Evolutionary conservation across 345 rosid species (phyloP), one percentile per base, ranked within the genome.

Genomic region (Laguncularia racemosa): DNA sequence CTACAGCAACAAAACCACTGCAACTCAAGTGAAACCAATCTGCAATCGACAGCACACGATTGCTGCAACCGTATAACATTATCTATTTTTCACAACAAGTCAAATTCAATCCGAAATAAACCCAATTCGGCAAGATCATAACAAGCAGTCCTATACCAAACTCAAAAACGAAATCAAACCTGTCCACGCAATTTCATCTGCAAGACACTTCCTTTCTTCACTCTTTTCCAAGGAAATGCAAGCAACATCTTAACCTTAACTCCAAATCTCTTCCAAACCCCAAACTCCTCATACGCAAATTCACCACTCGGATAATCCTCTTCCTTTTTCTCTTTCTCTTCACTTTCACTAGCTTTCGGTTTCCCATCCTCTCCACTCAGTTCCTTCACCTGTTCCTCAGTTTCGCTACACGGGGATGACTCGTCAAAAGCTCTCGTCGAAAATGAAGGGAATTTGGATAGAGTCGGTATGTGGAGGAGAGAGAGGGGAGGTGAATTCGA

Each of bases 151-250:
- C 18, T 13, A 50, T 7, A 1, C 13, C 20, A 12, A 50, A 50
- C 4, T 12, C 3, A 26, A 16, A 44, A 52, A 28, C 3, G 44
- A 14, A 20, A 18, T 47, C 28, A 58, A 70, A 92, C 98, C 96
- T 92, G 93, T 82, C 98, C 98, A 6, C 98, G 95, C 67, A 92
- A 61, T 71, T 78, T 89, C 89, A 92, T 73, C 13, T 80, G 80
- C 57, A 89, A 74, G 59, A 92, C 95, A 21, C 89, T 86, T 69
- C 93, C 93, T 58, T 86, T 84, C 4, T 86, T 83, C 61, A 92
- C 83, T 46, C 98, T 89, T 55, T 84, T 79, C 98, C 98, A 89
- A 20, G 96, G 96, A 55, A 66, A 81, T 15, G 98, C 95, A 58
- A 89, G 6, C 2, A 92, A 77, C 96, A 89, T 86, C 62, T 75